Evolutionary conservation across 2,329 filamentous ascomycete species (phyloP).

Genomic region (Ophiocordyceps camponoti-saundersi): DNA sequence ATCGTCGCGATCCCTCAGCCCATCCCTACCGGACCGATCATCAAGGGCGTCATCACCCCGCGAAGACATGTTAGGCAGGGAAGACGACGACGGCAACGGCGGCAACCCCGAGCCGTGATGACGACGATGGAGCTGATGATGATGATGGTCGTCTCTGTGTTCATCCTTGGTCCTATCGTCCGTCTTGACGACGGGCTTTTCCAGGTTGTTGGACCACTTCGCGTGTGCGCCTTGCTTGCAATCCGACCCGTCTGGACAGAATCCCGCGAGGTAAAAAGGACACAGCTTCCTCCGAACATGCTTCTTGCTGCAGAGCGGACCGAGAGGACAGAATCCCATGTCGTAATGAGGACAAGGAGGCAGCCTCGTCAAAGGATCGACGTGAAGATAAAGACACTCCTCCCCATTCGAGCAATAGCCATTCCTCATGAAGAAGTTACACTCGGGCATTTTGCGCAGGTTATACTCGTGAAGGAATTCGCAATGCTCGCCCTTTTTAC

Average conservation of each 20-base stretch:
- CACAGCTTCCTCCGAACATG: constrained; percentile 75
- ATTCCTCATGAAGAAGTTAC: constrained; percentile 87
- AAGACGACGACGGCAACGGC: neutral
- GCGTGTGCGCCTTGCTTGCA: constrained; percentile 76
- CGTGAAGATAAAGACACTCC: constrained; percentile 86
- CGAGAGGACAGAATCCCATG: constrained; percentile 82
- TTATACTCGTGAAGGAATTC: constrained; percentile 99
- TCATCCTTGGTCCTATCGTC: constrained; percentile 42
- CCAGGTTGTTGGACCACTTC: constrained; percentile 59
- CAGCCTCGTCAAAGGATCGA: constrained; percentile 64
- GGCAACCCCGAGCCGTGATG: constrained; percentile 10
- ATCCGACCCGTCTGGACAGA: constrained; percentile 66
- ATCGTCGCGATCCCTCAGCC: constrained; percentile 15
- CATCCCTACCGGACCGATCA: constrained; percentile 11
- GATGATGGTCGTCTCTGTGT: constrained; percentile 5
- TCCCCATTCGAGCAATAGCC: constrained; percentile 94
- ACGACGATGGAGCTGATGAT: neutral
- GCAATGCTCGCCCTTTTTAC: constrained; percentile 93
- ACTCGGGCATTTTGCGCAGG: constrained; percentile 93
- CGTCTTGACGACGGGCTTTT: constrained; percentile 56
- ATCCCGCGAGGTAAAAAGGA: constrained; percentile 76
- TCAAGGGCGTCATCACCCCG: constrained; percentile 20
- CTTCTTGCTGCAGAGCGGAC: constrained; percentile 72
- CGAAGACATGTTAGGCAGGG: neutral
- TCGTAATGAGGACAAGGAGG: constrained; percentile 85